phyloP scores from a whole-genome alignment of 257 asterid species.

The Rubia yunnanensis region DNA sequence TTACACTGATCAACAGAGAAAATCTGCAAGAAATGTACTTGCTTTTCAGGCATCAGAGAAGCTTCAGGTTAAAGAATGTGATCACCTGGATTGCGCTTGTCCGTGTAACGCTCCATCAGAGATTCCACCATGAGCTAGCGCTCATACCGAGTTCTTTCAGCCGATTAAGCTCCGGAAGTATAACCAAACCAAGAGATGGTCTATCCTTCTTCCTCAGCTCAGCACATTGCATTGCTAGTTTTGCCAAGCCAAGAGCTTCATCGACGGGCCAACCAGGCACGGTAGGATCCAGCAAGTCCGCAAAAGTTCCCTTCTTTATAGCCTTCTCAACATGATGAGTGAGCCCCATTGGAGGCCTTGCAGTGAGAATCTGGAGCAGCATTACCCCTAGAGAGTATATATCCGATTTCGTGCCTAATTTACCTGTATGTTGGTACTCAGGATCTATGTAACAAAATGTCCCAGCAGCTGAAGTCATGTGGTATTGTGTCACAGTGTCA shows the following conservation, averaged over 20 bases:
- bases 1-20: neutral
- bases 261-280: conserved; percentile 66
- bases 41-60: neutral
- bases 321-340: conserved; percentile 57
- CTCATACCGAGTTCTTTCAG: conserved; percentile 39
- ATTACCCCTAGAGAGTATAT: conserved; percentile 59
- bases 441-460: conserved; percentile 82
- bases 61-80: neutral
- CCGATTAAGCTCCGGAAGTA: conserved; percentile 56
- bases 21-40: neutral
- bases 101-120: neutral
- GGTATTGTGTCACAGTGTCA: conserved; percentile 56
- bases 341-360: conserved; percentile 80
- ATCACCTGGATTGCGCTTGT: conserved; percentile 1
- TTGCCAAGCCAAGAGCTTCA: conserved; percentile 42
- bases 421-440: conserved; percentile 74
- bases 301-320: conserved; percentile 41
- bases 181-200: conserved; percentile 51
- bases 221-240: conserved; percentile 48
- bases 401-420: conserved; percentile 65
- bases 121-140: conserved; percentile 1
- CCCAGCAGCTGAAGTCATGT: conserved; percentile 82
- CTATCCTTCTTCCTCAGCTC: conserved; percentile 64
- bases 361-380: conserved; percentile 67
- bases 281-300: conserved; percentile 58